phyloP scores from a whole-genome alignment of 2,329 filamentous ascomycete genomes.

The Neodidymelliopsis sp. region DNA sequence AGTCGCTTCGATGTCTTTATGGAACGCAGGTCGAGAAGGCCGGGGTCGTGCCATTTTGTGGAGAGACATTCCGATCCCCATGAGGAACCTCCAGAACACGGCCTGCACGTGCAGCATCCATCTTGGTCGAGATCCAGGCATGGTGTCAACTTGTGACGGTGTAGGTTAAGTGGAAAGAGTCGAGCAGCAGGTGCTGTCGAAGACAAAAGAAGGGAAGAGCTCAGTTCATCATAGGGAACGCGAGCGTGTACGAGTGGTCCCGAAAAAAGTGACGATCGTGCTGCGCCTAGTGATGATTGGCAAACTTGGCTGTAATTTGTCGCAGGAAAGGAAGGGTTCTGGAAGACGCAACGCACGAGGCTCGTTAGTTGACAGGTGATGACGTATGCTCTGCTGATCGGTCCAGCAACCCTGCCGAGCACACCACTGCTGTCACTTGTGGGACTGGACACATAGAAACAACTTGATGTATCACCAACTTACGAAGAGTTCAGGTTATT shows the following conservation, averaged over 20 bases:
- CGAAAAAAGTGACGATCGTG: slow-evolving; percentile 8
- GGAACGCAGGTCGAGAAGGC: slow-evolving; percentile 68
- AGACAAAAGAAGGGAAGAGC: background rate
- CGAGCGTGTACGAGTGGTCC: slow-evolving; percentile 1
- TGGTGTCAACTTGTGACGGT: slow-evolving; percentile 12
- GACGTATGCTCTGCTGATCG: slow-evolving; percentile 11
- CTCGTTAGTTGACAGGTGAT: slow-evolving; percentile 4
- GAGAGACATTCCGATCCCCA: slow-evolving; percentile 73
- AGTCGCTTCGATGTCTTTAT: slow-evolving; percentile 61
- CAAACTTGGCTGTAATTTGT: slow-evolving; percentile 5
- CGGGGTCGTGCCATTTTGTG: slow-evolving; percentile 68
- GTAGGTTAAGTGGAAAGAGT: background rate
- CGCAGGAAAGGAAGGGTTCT: slow-evolving; percentile 11
- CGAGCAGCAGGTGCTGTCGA: slow-evolving; percentile 15
- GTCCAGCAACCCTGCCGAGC: slow-evolving; percentile 7
- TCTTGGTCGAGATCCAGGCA: slow-evolving; percentile 54
- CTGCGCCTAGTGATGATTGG: slow-evolving; percentile 8
- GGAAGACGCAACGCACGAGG: slow-evolving; percentile 1
- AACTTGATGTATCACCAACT: background rate
- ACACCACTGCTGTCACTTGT: slow-evolving; percentile 5
- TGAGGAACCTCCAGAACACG: slow-evolving; percentile 70
- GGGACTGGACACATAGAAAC: background rate
- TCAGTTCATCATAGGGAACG: slow-evolving; percentile 8
- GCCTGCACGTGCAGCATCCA: slow-evolving; percentile 70
- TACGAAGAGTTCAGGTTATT: background rate